These are phyloP conservation scores for Psidium guajava DNA, from an alignment of 345 rosid genomes.

Conservation along the genomic window DNA sequence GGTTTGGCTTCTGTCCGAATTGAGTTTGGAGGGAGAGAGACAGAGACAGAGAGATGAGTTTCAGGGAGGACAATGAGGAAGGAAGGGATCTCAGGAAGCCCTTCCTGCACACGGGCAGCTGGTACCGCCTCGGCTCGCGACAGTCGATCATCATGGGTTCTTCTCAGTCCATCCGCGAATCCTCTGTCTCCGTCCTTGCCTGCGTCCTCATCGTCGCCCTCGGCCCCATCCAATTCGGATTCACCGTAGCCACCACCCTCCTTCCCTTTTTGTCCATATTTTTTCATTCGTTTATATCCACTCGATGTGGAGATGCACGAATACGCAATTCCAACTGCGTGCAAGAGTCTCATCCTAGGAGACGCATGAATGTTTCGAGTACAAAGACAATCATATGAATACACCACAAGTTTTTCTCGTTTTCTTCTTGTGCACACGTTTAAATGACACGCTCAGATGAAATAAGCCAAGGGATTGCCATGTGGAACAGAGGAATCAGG, in stretches of 20 bases:
- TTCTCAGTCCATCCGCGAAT: slow-evolving; percentile 65
- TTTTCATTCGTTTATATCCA: not conserved
- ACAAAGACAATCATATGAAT: not conserved
- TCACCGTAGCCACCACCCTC: slow-evolving; percentile 46
- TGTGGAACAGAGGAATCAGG: not conserved
- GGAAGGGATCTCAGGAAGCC: slow-evolving; percentile 75
- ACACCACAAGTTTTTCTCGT: not conserved
- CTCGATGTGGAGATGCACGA: not conserved
- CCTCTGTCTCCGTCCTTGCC: slow-evolving; percentile 82
- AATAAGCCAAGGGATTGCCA: not conserved
- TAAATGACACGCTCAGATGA: not conserved
- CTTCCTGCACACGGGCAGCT: slow-evolving; percentile 86
- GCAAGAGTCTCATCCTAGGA: not conserved
- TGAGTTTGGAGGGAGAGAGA: not conserved
- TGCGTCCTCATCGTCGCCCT: slow-evolving; percentile 92
- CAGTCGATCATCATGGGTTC: slow-evolving; percentile 73
- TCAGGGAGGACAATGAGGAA: slow-evolving; percentile 76
- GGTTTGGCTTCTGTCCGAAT: not conserved
- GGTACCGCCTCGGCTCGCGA: slow-evolving; percentile 87
- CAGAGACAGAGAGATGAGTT: slow-evolving; percentile 37
- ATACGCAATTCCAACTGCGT: not conserved
- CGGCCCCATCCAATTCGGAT: slow-evolving; percentile 98
- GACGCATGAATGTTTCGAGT: not conserved
- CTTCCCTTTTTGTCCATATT: not conserved
- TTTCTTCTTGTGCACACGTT: not conserved